Evolutionary conservation across 176 grass and related monocot species (phyloP).

Genomic region (Triticum aestivum): IWGSC_CS_RefSeq_v2.1 NC_057799.1:105490928-105491427

Average conservation of each 20-base stretch:
- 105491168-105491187: constrained; percentile 13
- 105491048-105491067: not conserved
- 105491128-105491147: not conserved
- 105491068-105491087: not conserved
- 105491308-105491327: not conserved
- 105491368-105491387: not conserved
- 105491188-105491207: constrained; percentile 1
- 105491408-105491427: no score
- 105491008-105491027: not conserved
- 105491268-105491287: not conserved
- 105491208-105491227: constrained; percentile 5
- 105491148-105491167: not conserved
- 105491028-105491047: not conserved
- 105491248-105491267: not conserved
- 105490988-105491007: not conserved
- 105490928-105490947: not conserved
- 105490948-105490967: not conserved
- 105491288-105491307: not conserved
- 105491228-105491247: constrained; percentile 33
- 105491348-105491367: not conserved
- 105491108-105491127: not conserved
- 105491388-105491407: not conserved
- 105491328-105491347: not conserved
- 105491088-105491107: not conserved
- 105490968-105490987: not conserved